Evolutionary conservation across 2,329 filamentous ascomycete genomes (phyloP), one percentile per base, ranked within the genome.

Genomic region (Ophiostoma sp.): DNA sequence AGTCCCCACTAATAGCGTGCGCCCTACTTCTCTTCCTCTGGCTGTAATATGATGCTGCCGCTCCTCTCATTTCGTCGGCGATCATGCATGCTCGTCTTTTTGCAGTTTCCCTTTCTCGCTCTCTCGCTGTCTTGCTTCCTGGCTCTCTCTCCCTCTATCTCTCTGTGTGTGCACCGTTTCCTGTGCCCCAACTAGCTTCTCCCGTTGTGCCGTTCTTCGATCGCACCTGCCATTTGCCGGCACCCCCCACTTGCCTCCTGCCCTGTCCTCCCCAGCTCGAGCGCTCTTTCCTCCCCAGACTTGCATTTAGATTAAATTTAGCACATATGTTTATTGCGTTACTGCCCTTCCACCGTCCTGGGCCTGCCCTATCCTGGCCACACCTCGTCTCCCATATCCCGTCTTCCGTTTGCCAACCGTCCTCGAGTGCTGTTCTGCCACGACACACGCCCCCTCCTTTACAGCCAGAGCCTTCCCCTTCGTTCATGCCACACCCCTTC

Each of bases 151-250:
- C 38, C 14, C 11, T 3, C 27, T 58, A n/a, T 55, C 7, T 55
- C 12, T 47, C 45, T 47, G 45, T 16, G 12, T 16, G 27, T 60
- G 27, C 55, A 40, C 55, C 55, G 55, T 60, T 60, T 60, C 55
- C 44, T 47, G 45, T 45, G 42, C 14, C 42, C 44, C 44, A 8
- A 6, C 49, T 27, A 18, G n/a, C n/a, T 16, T 12, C 47, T 60
- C 7, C 27, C 12, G 27, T 12, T 60, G 55, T 63, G 3, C 40
- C 12, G 2, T 41, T 42, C 38, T 36, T 63, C 16, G 16, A 42
- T 63, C 60, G 60, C 60, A 62, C 58, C 58, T 62, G 38, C 60
- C 60, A 63, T 63, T 63, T 9, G 40, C 38, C n/a, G 58, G 38
- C 58, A 62, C 38, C 38, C 58, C 49, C 40, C 38, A 42, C 60